These are phyloP conservation scores for Tieghemiomyces parasiticus DNA, from an alignment of 192 early-diverging fungal species.

Conservation along the genomic window DNA sequence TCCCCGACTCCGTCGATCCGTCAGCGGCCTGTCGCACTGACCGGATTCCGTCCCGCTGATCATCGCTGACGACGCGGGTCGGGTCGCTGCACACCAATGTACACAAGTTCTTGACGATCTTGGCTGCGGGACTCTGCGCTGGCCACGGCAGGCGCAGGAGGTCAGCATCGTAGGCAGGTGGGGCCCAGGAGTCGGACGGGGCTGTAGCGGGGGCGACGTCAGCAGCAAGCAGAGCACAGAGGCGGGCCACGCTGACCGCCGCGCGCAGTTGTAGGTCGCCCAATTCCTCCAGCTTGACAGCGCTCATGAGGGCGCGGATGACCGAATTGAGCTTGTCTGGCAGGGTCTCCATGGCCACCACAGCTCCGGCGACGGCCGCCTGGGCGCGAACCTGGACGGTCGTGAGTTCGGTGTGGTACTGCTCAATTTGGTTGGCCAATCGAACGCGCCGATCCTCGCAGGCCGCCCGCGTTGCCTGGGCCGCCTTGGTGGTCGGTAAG, in stretches of 20 bases:
- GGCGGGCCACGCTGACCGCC: slow-evolving; percentile 31
- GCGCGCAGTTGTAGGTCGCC: slow-evolving; percentile 37
- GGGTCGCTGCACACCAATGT: slow-evolving; percentile 76
- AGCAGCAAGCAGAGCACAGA: slow-evolving; percentile 15
- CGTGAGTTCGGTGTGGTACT: slow-evolving; percentile 44
- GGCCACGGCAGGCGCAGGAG: slow-evolving; percentile 20
- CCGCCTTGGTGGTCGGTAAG: neutral
- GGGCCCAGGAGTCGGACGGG: neutral
- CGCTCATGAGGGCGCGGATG: slow-evolving; percentile 75
- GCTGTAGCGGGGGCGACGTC: neutral
- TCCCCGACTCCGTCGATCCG: too few relatives aligned
- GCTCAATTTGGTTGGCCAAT: slow-evolving; percentile 41
- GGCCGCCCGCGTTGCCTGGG: neutral
- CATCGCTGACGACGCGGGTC: slow-evolving; percentile 17
- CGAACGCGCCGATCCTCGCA: slow-evolving; percentile 48
- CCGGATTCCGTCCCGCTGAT: slow-evolving; percentile 15
- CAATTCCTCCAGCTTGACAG: slow-evolving; percentile 50
- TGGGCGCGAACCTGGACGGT: slow-evolving; percentile 42
- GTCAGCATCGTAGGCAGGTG: neutral
- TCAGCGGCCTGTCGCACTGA: slow-evolving; percentile 27
- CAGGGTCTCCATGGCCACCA: slow-evolving; percentile 58
- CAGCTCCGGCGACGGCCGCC: slow-evolving; percentile 61
- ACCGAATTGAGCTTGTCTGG: slow-evolving; percentile 74
- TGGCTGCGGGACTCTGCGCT: slow-evolving; percentile 52
- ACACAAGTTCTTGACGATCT: slow-evolving; percentile 77